A percentile compares a stretch with the other conserved stretches of the same genome.
phyloP scores from a whole-genome alignment of 73 alveolate species.

The Urostyla sp. region DNA sequence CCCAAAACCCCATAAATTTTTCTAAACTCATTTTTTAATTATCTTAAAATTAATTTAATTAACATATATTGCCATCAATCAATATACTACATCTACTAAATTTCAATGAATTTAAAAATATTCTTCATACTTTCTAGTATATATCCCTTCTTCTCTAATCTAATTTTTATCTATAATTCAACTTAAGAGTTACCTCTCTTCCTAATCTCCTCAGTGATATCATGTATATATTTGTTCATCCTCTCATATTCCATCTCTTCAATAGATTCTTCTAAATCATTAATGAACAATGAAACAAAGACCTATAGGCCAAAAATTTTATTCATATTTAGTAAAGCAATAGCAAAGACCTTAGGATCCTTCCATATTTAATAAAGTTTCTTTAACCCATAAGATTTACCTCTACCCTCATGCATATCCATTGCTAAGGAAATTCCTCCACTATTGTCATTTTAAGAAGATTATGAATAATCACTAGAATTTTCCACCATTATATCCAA shows the following conservation, averaged over 20 bases:
- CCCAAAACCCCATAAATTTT: too few relatives aligned
- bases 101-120: background rate
- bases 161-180: background rate
- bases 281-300: background rate
- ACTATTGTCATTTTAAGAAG: background rate
- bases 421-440: conserved; percentile 22
- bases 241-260: conserved; percentile 8
- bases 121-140: background rate
- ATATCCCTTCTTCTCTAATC: conserved; percentile 7
- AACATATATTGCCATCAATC: too few relatives aligned
- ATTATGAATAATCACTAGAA: too few relatives aligned
- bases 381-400: background rate
- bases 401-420: background rate
- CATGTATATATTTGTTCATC: background rate
- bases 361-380: conserved; percentile 12
- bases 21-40: too few relatives aligned
- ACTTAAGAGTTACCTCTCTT: background rate
- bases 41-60: too few relatives aligned
- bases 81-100: too few relatives aligned
- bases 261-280: conserved; percentile 4
- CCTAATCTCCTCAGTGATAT: background rate
- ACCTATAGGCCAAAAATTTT: background rate
- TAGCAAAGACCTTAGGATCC: conserved; percentile 13
- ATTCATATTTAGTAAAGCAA: background rate
- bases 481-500: conserved; percentile 8